These are phyloP conservation scores for Nosema muscidifuracis DNA, from an alignment of 371 early-diverging fungal species.

Conservation along the genomic window DNA sequence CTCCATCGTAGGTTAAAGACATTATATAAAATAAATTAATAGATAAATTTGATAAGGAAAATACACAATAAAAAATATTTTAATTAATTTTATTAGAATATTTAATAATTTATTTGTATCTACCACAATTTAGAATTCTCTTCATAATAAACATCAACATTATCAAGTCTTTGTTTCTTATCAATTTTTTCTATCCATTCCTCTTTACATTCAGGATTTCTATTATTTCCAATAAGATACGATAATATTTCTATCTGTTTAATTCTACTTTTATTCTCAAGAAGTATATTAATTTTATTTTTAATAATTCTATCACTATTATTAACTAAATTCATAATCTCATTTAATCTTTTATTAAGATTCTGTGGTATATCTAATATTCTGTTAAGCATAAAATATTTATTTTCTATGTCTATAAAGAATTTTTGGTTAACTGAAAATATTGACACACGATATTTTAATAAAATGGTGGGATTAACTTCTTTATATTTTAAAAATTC, in stretches of 20 bases:
- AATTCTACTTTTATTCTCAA: slow-evolving; percentile 17
- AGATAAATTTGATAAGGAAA: too few species aligned
- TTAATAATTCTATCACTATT: slow-evolving; percentile 7
- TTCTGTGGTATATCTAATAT: slow-evolving; percentile 36
- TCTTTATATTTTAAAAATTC: slow-evolving; percentile 25
- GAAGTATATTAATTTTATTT: slow-evolving; percentile 2
- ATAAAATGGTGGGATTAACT: slow-evolving; percentile 1
- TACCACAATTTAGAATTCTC: background rate
- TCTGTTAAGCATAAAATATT: slow-evolving; percentile 42
- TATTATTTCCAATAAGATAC: slow-evolving; percentile 32
- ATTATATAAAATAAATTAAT: too few species aligned
- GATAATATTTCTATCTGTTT: slow-evolving; percentile 25
- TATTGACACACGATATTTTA: slow-evolving; percentile 25
- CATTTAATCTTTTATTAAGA: slow-evolving; percentile 24
- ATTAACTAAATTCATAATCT: slow-evolving; percentile 14
- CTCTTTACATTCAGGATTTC: slow-evolving; percentile 11
- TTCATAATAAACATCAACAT: slow-evolving; percentile 37
- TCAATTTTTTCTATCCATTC: slow-evolving; percentile 6
- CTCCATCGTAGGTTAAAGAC: too few species aligned
- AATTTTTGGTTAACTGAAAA: slow-evolving; percentile 15
- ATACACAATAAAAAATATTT: too few species aligned
- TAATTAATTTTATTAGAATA: too few species aligned
- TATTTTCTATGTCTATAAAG: slow-evolving; percentile 7
- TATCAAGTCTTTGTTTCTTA: slow-evolving; percentile 4
- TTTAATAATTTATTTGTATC: too few species aligned